These are phyloP conservation scores for Luzula sylvatica DNA, from an alignment of 176 grass and related monocot genomes.

Conservation along the genomic window DNA sequence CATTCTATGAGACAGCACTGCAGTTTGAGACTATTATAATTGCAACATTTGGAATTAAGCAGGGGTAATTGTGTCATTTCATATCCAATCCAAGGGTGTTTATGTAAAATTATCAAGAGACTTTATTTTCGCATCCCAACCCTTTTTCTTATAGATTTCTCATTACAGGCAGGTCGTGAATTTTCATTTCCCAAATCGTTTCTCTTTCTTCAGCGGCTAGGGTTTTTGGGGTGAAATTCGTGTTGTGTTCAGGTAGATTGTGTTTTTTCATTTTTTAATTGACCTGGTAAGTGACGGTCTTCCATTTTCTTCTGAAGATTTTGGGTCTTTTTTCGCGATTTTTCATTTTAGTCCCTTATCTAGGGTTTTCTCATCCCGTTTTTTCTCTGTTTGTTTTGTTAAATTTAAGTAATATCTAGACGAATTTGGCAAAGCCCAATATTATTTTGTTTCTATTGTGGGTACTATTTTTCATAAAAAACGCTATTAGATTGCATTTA, in stretches of 20 bases:
- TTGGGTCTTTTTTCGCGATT: not conserved
- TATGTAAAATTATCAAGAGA: not conserved
- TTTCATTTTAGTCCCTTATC: not conserved
- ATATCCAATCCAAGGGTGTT: not conserved
- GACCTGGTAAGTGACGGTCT: not conserved
- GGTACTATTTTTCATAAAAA: no score
- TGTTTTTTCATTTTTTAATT: not conserved
- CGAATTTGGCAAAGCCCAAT: not conserved
- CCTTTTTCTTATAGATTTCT: not conserved
- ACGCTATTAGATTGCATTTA: no score
- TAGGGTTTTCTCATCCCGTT: conserved; percentile 2
- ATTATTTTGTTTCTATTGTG: no score
- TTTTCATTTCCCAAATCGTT: not conserved
- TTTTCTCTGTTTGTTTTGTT: not conserved
- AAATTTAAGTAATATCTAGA: not conserved
- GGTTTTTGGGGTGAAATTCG: not conserved
- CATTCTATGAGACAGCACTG: not conserved
- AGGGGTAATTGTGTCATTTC: conserved; percentile 3
- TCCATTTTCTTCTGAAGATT: not conserved
- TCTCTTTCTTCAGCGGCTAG: not conserved
- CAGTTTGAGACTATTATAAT: not conserved
- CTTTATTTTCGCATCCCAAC: not conserved
- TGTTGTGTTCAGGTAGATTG: not conserved
- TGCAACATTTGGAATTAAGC: not conserved
- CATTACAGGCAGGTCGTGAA: not conserved